These are phyloP conservation scores for Pelargonium citronellum DNA, from an alignment of 441 rosid genomes.

Conservation along the genomic window DNA sequence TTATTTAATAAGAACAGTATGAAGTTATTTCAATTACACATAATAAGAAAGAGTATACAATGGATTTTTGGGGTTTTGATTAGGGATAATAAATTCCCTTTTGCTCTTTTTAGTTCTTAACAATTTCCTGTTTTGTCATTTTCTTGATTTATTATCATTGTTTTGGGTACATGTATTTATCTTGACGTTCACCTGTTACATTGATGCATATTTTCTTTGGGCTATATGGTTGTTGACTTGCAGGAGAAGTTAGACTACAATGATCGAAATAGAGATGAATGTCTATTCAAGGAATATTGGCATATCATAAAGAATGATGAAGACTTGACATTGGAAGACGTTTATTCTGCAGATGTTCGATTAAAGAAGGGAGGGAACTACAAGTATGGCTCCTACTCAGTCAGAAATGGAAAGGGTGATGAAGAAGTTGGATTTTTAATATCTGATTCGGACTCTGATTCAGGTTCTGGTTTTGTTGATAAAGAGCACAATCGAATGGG, in stretches of 20 bases:
- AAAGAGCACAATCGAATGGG: not conserved
- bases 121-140: no score
- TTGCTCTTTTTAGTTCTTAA: no score
- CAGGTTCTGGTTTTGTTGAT: not conserved
- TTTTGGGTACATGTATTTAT: no score
- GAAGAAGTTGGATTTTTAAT: constrained; percentile 17
- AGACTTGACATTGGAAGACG: constrained; percentile 24
- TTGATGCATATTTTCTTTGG: no score
- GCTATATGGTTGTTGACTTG: constrained; percentile 10
- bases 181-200: no score
- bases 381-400: constrained; percentile 4
- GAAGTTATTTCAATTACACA: no score
- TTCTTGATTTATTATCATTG: no score
- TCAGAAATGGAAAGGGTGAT: not conserved
- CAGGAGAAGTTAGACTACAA: constrained; percentile 34
- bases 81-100: no score
- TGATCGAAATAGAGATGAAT: constrained; percentile 29
- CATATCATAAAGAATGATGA: constrained; percentile 31
- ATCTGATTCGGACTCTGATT: constrained; percentile 4
- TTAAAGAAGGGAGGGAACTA: constrained; percentile 13
- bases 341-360: constrained; percentile 18
- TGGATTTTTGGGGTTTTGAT: no score
- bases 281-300: constrained; percentile 36
- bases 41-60: no score
- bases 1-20: no score